A percentile compares a stretch with the other conserved stretches of the same genome.
phyloP scores from a whole-genome alignment of 2,329 filamentous ascomycete genomes.

The Madurella fahalii region DNA sequence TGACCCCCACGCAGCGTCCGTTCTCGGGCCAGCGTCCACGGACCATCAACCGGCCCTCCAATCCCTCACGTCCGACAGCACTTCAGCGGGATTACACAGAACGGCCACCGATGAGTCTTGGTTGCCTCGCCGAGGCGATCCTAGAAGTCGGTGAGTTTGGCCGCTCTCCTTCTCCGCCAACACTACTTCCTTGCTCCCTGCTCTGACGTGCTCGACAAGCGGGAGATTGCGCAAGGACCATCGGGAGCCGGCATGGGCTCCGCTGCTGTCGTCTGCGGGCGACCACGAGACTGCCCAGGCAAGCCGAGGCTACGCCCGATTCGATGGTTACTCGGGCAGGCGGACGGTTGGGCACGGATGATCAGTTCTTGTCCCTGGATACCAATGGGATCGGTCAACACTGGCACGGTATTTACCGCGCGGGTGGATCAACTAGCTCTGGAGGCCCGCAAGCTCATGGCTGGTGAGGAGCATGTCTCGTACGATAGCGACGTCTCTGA shows the following conservation, averaged over 20 bases:
- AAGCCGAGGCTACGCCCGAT: conserved; percentile 8
- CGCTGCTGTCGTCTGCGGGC: not conserved
- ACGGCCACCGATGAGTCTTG: not conserved
- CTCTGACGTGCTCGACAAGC: not conserved
- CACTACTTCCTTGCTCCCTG: not conserved
- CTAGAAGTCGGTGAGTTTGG: not conserved
- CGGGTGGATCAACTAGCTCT: not conserved
- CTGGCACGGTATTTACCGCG: not conserved
- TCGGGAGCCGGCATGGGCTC: too few species aligned
- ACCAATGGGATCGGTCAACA: not conserved
- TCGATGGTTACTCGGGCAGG: conserved; percentile 8
- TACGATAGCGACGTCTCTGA: conserved; percentile 11
- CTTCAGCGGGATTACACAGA: not conserved
- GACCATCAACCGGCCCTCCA: not conserved
- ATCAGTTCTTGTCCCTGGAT: not conserved
- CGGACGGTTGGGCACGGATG: conserved; percentile 7
- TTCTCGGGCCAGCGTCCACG: not conserved
- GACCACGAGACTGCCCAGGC: too few species aligned
- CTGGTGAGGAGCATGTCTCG: conserved; percentile 3
- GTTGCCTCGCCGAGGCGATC: not conserved
- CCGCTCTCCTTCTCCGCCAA: not conserved
- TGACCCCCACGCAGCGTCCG: conserved; percentile 8
- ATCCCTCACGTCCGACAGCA: not conserved
- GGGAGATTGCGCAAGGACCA: not conserved
- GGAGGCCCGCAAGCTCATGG: not conserved